A percentile compares a stretch with the other conserved stretches of the same genome.
These are phyloP conservation scores for Fistulifera pelliculosa DNA, from an alignment of 108 stramenopile species.

Conservation along the genomic window DNA sequence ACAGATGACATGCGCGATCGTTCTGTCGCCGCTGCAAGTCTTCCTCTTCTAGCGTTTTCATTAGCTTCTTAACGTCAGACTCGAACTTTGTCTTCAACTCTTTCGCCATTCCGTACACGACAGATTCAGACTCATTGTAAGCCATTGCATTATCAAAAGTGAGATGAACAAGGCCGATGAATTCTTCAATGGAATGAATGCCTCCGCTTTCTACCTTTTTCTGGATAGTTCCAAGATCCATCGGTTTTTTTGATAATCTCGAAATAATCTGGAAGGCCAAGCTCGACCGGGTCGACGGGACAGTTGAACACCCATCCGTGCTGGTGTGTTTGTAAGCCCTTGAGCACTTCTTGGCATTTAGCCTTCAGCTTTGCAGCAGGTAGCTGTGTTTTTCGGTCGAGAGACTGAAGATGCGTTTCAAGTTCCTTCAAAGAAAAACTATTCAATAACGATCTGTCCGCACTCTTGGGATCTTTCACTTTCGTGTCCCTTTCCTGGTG, in stretches of 20 bases:
- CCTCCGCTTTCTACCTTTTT: conserved; percentile 72
- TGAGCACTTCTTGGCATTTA: conserved; percentile 76
- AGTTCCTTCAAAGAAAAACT: conserved; percentile 87
- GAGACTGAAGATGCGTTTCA: conserved; percentile 80
- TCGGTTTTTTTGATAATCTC: conserved; percentile 89
- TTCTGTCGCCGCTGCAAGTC: conserved; percentile 68
- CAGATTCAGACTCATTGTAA: conserved; percentile 85
- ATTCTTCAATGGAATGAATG: conserved; percentile 80
- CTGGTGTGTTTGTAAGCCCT: conserved; percentile 75
- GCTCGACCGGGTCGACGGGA: conserved; percentile 91
- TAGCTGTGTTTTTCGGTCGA: conserved; percentile 61
- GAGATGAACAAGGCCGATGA: conserved; percentile 77
- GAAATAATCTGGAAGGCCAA: conserved; percentile 89
- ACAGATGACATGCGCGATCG: conserved; percentile 86
- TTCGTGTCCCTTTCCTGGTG: too few species aligned
- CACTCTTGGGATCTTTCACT: conserved; percentile 23
- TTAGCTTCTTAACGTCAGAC: conserved; percentile 62
- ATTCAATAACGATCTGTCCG: conserved; percentile 82
- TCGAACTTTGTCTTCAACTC: conserved; percentile 75
- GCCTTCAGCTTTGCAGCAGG: conserved; percentile 61
- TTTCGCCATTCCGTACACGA: conserved; percentile 93
- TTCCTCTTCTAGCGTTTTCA: conserved; percentile 75
- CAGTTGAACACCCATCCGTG: conserved; percentile 88
- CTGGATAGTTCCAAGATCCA: conserved; percentile 93
- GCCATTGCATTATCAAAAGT: conserved; percentile 96